Conservation (phyloP, 441 rosid species). For the Gossypium lobatum region DNA sequence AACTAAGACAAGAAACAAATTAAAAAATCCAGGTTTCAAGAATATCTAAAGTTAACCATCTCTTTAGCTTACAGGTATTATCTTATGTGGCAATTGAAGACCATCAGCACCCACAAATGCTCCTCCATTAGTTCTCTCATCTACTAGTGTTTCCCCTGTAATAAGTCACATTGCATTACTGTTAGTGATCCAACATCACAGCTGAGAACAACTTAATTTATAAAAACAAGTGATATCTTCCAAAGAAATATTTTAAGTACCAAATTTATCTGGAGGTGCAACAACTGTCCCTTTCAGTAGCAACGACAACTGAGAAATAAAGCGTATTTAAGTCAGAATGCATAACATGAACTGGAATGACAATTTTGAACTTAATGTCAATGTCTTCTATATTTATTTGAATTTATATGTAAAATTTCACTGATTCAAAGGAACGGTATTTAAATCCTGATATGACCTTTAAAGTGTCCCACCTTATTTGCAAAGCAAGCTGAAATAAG, state of each 20-base stretch:
- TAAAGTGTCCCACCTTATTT: not conserved
- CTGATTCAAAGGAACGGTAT: not conserved
- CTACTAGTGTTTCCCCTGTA: slow-evolving; percentile 82
- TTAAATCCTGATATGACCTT: not conserved
- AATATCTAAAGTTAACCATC: not conserved
- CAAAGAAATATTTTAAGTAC: slow-evolving; percentile 28
- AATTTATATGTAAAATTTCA: not conserved
- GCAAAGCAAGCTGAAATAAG: not conserved
- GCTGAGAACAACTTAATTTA: not conserved
- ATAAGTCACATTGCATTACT: slow-evolving; percentile 16
- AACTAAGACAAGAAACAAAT: slow-evolving; percentile 11
- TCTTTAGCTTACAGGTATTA: slow-evolving; percentile 71
- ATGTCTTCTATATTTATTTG: not conserved
- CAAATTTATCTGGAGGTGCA: slow-evolving; percentile 98
- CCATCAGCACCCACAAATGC: slow-evolving; percentile 79
- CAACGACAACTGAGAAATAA: slow-evolving; percentile 59
- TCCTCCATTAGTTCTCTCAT: slow-evolving; percentile 87
- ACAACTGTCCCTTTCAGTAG: slow-evolving; percentile 93
- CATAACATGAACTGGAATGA: slow-evolving; percentile 12
- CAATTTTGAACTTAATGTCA: not conserved
- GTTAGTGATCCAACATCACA: not conserved
- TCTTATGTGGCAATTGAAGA: slow-evolving; percentile 79
- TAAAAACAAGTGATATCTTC: not conserved
- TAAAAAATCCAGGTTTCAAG: slow-evolving; percentile 2
- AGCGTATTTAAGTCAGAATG: slow-evolving; percentile 26